phyloP scores from a whole-genome alignment of 768 basidiomycete species.

The Paxillus involutus region DNA sequence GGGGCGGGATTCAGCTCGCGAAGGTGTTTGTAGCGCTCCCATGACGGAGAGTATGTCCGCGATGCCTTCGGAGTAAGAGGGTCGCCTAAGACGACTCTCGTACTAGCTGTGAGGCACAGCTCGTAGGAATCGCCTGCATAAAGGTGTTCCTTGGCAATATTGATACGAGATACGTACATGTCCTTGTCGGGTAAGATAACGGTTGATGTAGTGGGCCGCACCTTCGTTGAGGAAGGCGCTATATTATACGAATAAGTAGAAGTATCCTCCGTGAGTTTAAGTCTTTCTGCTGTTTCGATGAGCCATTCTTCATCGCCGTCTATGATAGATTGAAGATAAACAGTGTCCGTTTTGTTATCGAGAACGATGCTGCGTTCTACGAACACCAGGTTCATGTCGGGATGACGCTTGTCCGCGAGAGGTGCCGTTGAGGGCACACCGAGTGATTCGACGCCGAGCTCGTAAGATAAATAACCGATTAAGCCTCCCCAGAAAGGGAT shows the following conservation, averaged over 20 bases:
- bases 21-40: conserved; percentile 73
- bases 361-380: conserved; percentile 78
- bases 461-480: conserved; percentile 77
- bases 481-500: conserved; percentile 86
- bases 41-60: conserved; percentile 40
- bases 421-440: conserved; percentile 39
- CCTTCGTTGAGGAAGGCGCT: conserved; percentile 28
- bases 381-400: conserved; percentile 75
- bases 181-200: conserved; percentile 57
- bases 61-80: conserved; percentile 15
- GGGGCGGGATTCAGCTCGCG: conserved; percentile 84
- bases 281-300: conserved; percentile 34
- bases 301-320: conserved; percentile 65
- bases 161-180: conserved; percentile 67
- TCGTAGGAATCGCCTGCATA: conserved; percentile 91
- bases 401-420: conserved; percentile 41
- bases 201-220: conserved; percentile 18
- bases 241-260: conserved; percentile 11
- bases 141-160: conserved; percentile 69
- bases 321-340: conserved; percentile 66
- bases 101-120: conserved; percentile 82
- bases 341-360: conserved; percentile 48
- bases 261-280: conserved; percentile 12
- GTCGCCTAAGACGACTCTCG: conserved; percentile 52
- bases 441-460: conserved; percentile 65